Conservation (phyloP, 331 rosid genomes). For the Stylosanthes scabra region DNA sequence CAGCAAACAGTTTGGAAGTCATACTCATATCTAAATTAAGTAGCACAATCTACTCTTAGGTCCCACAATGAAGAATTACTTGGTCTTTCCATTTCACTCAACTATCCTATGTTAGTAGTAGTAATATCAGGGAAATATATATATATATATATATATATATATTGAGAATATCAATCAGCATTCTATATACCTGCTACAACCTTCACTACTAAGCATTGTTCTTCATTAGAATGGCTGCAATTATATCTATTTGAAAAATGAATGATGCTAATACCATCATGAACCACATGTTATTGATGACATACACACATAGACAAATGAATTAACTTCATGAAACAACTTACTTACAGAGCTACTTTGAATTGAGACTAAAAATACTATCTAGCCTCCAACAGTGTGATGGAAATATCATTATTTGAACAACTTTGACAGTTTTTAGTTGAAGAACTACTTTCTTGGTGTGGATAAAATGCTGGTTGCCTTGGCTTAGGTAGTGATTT, state of each 20-base stretch:
- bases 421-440: not conserved
- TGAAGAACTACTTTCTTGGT: not conserved
- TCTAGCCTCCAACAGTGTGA: not conserved
- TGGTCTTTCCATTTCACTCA: not conserved
- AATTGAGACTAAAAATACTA: not conserved
- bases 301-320: not conserved
- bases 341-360: not conserved
- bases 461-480: conserved; percentile 25
- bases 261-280: not conserved
- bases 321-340: not conserved
- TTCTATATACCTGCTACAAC: not conserved
- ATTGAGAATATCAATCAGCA: no score
- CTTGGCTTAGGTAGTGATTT: conserved; percentile 11
- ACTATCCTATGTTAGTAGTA: not conserved
- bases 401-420: not conserved
- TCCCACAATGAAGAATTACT: not conserved
- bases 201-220: not conserved
- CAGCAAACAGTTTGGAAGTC: not conserved
- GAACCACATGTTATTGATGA: not conserved
- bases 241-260: no score
- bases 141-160: no score
- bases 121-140: not conserved
- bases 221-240: not conserved
- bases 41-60: not conserved
- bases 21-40: not conserved